Percentiles rank a stretch among this genome's conserved stretches.
These are phyloP conservation scores for Corymbia citriodora DNA, from an alignment of 441 rosid genomes.

Conservation along the genomic window DNA sequence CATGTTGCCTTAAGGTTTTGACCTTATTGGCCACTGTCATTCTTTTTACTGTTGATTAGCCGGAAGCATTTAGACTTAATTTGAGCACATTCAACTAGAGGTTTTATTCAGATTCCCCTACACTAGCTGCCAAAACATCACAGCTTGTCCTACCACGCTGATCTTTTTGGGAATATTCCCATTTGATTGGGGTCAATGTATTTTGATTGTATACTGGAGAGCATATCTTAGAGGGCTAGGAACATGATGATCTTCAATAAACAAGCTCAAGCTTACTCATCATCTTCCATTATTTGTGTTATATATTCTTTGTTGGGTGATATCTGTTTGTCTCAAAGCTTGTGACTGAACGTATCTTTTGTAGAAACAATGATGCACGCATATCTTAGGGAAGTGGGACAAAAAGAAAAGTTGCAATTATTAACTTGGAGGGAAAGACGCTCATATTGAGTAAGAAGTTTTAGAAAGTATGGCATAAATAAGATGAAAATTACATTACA, in stretches of 20 bases:
- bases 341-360: not conserved
- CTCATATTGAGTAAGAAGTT: fast-evolving
- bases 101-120: not conserved
- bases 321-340: not conserved
- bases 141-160: not conserved
- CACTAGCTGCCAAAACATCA: not conserved
- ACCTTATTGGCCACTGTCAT: not conserved
- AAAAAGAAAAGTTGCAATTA: not conserved
- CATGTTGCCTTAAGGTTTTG: not conserved
- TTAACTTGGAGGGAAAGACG: not conserved
- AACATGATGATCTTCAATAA: not conserved
- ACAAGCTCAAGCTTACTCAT: not conserved
- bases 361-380: not conserved
- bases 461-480: not conserved
- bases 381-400: not conserved
- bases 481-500: not conserved
- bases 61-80: not conserved
- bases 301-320: not conserved
- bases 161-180: not conserved
- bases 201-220: not conserved
- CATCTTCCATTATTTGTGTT: not conserved
- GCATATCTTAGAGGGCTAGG: not conserved
- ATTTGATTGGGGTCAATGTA: not conserved
- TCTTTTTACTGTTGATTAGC: not conserved
- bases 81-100: not conserved